A percentile compares a stretch with the other conserved stretches of the same genome.
Conservation (phyloP, 352 stramenopile genomes). For the Phytopythium oedochilum region DNA sequence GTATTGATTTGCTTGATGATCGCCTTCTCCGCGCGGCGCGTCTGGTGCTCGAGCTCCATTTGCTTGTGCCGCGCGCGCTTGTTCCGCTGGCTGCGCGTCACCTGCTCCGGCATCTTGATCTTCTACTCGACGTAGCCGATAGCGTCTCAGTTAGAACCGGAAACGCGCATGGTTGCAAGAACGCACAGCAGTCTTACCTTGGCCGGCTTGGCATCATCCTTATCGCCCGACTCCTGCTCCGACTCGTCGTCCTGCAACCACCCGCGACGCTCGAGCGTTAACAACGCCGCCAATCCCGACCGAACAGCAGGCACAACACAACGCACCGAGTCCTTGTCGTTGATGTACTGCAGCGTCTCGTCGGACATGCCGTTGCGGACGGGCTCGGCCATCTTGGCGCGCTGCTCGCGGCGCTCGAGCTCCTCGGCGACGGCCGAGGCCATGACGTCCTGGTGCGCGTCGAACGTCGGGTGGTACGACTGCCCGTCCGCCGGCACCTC, state of each 20-base stretch:
- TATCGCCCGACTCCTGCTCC: slow-evolving; percentile 37
- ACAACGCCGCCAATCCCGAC: too few relatives aligned
- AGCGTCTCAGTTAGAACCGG: neutral
- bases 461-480: slow-evolving; percentile 85
- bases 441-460: slow-evolving; percentile 76
- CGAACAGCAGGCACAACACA: too few relatives aligned
- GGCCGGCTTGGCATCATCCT: slow-evolving; percentile 21
- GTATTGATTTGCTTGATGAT: slow-evolving; percentile 86
- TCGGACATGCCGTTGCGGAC: slow-evolving; percentile 61
- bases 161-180: too few relatives aligned
- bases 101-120: slow-evolving; percentile 42
- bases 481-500: slow-evolving; percentile 68
- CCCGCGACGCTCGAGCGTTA: too few relatives aligned
- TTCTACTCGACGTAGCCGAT: slow-evolving; percentile 1
- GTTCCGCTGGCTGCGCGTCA: slow-evolving; percentile 73
- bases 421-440: slow-evolving; percentile 66
- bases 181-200: slow-evolving; percentile 16
- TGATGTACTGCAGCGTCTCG: slow-evolving; percentile 80
- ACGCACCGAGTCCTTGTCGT: slow-evolving; percentile 43
- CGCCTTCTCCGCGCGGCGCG: slow-evolving; percentile 57
- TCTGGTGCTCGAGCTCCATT: slow-evolving; percentile 66
- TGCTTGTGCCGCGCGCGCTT: slow-evolving; percentile 76
- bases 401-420: slow-evolving; percentile 54
- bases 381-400: slow-evolving; percentile 35
- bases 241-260: slow-evolving; percentile 15